phyloP scores from a whole-genome alignment of 2,329 filamentous ascomycete genomes.

The Grosmannia serpens region DNA sequence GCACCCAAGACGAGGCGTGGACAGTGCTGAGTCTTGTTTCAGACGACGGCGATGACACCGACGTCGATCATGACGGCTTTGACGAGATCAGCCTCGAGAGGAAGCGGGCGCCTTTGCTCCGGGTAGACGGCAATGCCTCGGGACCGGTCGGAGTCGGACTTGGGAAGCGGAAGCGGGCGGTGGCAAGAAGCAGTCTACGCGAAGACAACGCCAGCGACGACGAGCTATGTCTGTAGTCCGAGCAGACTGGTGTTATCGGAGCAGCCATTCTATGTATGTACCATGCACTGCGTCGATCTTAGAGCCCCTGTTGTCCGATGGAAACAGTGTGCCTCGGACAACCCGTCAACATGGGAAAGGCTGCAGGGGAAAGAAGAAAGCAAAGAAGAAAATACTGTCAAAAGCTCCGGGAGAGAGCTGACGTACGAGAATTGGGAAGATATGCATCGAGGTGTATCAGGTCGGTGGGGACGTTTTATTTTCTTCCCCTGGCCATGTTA shows the following conservation, averaged over 20 bases:
- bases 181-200: neutral
- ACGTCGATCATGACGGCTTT: neutral
- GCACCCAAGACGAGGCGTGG: neutral
- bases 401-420: too few species aligned
- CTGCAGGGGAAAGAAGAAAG: neutral
- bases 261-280: too few species aligned
- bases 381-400: too few species aligned
- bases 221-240: slow-evolving; percentile 12
- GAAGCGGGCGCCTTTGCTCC: neutral
- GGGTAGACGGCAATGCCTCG: neutral
- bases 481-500: neutral
- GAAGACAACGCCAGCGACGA: slow-evolving; percentile 8
- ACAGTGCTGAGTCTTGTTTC: slow-evolving; percentile 7
- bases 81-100: neutral
- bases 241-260: too few species aligned
- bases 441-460: neutral
- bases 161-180: neutral
- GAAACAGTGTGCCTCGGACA: neutral
- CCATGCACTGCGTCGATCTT: too few species aligned
- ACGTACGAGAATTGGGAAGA: neutral
- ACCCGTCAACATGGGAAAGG: neutral
- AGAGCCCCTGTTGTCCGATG: too few species aligned
- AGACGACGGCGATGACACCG: slow-evolving; percentile 6
- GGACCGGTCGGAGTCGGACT: neutral
- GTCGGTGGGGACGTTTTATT: neutral